These are phyloP conservation scores for Penicillium sp. DNA, from an alignment of 2,329 filamentous ascomycete species.

Conservation along the genomic window DNA sequence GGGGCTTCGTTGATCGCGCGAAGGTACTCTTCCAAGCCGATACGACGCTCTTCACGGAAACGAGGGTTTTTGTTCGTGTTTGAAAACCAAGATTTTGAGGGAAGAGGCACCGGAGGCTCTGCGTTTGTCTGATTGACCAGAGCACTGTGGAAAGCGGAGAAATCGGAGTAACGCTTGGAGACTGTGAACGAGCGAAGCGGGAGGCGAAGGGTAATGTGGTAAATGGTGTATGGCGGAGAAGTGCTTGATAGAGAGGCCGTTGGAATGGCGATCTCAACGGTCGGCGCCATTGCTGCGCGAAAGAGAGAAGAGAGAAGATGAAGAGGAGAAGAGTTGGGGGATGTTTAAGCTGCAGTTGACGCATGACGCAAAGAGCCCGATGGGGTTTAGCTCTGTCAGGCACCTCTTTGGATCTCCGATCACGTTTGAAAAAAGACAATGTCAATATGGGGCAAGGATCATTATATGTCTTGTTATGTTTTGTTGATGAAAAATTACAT, in stretches of 20 bases:
- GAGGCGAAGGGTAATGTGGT: constrained; percentile 61
- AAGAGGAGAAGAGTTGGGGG: neutral
- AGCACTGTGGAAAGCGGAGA: constrained; percentile 53
- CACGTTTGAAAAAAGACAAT: neutral
- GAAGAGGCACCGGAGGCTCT: constrained; percentile 54
- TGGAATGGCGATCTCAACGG: constrained; percentile 49
- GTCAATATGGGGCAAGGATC: neutral
- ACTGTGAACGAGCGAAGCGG: constrained; percentile 59
- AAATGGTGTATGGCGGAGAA: constrained; percentile 58
- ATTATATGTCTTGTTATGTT: neutral
- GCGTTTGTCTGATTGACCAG: constrained; percentile 51
- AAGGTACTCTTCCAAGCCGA: constrained; percentile 58
- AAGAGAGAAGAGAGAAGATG: neutral
- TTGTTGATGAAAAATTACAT: neutral
- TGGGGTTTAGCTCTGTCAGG: constrained; percentile 9
- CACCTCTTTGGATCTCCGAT: neutral
- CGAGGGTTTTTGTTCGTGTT: constrained; percentile 55
- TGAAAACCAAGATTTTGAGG: constrained; percentile 61
- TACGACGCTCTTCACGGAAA: constrained; percentile 57
- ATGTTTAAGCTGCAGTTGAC: constrained; percentile 1
- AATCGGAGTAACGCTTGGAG: constrained; percentile 65
- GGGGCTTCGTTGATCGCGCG: constrained; percentile 55
- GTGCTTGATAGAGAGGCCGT: constrained; percentile 48
- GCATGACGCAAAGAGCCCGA: constrained; percentile 19
- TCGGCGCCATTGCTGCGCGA: constrained; percentile 38